These are phyloP conservation scores for Calcarisporium arbuscula DNA, from an alignment of 2,329 filamentous ascomycete species.

Conservation along the genomic window DNA sequence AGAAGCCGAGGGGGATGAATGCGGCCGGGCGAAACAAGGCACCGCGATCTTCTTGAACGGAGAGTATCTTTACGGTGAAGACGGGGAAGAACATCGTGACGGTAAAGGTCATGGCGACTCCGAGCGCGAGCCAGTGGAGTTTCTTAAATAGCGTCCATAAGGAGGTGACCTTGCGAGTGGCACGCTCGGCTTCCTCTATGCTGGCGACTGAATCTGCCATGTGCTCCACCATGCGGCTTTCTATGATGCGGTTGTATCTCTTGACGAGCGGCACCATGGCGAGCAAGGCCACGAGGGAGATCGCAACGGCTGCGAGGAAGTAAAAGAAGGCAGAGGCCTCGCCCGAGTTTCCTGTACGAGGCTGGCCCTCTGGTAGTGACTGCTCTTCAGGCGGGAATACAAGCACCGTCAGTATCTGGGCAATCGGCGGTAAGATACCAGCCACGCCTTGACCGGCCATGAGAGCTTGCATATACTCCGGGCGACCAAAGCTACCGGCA, in stretches of 20 bases:
- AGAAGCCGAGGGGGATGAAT: constrained; percentile 85
- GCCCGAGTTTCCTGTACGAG: constrained; percentile 11
- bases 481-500: constrained; percentile 74
- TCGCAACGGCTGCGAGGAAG: constrained; percentile 77
- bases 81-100: constrained; percentile 94
- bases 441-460: constrained; percentile 93
- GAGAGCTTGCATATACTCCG: constrained; percentile 90
- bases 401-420: constrained; percentile 80
- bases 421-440: constrained; percentile 80
- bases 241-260: constrained; percentile 48
- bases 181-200: constrained; percentile 47
- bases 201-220: constrained; percentile 45
- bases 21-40: constrained; percentile 63
- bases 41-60: constrained; percentile 34
- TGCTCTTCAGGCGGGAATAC: constrained; percentile 35
- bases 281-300: constrained; percentile 64
- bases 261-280: constrained; percentile 70
- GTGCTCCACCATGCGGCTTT: constrained; percentile 39
- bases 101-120: constrained; percentile 73
- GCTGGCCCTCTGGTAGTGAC: constrained; percentile 16
- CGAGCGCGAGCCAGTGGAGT: constrained; percentile 69
- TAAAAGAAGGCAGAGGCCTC: constrained; percentile 72
- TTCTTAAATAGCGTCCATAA: constrained; percentile 67
- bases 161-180: constrained; percentile 42
- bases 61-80: constrained; percentile 65